phyloP scores from a whole-genome alignment of 305 asterid species.

The Fraxinus nigra region DNA sequence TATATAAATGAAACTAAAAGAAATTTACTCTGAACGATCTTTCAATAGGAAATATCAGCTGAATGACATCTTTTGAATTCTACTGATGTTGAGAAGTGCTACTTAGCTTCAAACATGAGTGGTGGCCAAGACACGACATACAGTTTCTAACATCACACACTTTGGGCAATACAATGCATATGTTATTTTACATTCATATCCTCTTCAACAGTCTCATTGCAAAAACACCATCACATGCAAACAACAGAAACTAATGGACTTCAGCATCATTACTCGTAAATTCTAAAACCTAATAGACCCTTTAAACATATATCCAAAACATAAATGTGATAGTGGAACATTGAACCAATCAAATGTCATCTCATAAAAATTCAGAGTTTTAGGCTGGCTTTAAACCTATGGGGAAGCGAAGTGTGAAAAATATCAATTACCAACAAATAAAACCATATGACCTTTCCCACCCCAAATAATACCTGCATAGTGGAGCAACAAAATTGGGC shows the following conservation, averaged over 20 bases:
- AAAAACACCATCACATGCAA: background rate
- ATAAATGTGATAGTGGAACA: background rate
- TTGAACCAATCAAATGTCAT: background rate
- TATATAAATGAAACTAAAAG: background rate
- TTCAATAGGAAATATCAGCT: background rate
- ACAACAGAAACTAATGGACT: background rate
- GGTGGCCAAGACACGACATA: background rate
- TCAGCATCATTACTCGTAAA: background rate
- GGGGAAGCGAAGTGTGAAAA: background rate
- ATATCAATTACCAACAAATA: constrained; percentile 5
- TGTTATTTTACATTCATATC: background rate
- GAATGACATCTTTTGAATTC: background rate
- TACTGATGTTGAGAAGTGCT: constrained; percentile 1
- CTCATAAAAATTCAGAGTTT: background rate
- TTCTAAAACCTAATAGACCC: background rate
- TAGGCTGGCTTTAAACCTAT: background rate
- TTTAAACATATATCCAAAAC: background rate
- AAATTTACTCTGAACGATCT: background rate
- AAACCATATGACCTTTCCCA: constrained; percentile 9
- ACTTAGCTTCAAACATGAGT: background rate
- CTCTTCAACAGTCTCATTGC: background rate
- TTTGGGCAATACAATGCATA: background rate
- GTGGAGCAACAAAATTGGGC: constrained; percentile 87
- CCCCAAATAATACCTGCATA: constrained; percentile 65
- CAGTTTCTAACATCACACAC: background rate